Evolutionary conservation across 768 basidiomycete species (phyloP).

Genomic region (Serendipita vermifera): DNA sequence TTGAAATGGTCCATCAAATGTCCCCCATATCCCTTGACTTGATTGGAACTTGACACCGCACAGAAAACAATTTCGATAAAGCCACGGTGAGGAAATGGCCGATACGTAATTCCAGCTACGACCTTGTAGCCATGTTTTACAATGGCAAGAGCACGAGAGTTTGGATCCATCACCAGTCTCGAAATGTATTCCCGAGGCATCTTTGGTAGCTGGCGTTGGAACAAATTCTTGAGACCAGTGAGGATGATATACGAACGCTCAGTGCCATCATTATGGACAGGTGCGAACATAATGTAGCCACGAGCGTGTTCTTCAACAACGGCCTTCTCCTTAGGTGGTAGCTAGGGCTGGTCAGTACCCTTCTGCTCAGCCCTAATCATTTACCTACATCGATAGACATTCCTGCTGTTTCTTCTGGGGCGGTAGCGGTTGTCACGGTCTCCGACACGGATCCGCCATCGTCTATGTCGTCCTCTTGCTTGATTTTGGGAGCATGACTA

Average conservation of each 20-base stretch:
- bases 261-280: constrained; percentile 71
- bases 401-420: constrained; percentile 14
- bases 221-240: constrained; percentile 90
- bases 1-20: constrained; percentile 99
- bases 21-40: constrained; percentile 97
- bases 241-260: constrained; percentile 73
- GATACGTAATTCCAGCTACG: constrained; percentile 93
- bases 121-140: constrained; percentile 91
- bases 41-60: constrained; percentile 89
- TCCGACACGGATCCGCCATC: constrained; percentile 3
- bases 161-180: constrained; percentile 81
- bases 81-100: constrained; percentile 86
- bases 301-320: constrained; percentile 68
- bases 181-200: constrained; percentile 99
- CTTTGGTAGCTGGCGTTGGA: constrained; percentile 94
- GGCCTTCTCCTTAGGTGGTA: constrained; percentile 46
- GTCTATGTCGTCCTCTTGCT: background rate
- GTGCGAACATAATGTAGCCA: constrained; percentile 68
- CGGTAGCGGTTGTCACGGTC: constrained; percentile 1
- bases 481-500: background rate
- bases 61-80: constrained; percentile 99
- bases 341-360: constrained; percentile 41
- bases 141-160: constrained; percentile 88
- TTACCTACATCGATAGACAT: constrained; percentile 36
- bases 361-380: constrained; percentile 11